These are phyloP conservation scores for Cicer chorassanicum DNA, from an alignment of 306 rosid species.

Conservation along the genomic window DNA sequence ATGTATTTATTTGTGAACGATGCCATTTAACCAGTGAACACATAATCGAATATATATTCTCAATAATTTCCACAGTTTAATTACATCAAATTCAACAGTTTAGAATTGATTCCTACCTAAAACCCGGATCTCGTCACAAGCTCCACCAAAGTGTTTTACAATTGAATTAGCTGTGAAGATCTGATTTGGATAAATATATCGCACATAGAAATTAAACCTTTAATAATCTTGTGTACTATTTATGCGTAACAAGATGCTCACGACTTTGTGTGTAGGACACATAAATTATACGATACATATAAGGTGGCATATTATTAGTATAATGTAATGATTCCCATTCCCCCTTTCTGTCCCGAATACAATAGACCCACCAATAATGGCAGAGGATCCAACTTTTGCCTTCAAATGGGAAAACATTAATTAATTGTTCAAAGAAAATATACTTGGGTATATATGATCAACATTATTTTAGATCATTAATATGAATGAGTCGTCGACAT, in stretches of 20 bases:
- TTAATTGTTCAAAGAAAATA: background rate
- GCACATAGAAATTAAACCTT: background rate
- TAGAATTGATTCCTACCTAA: constrained; percentile 6
- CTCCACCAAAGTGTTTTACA: background rate
- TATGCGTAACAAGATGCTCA: constrained; percentile 1
- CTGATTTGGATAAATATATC: background rate
- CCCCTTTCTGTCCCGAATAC: constrained; percentile 11
- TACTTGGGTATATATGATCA: background rate
- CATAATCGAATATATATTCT: constrained; percentile 12
- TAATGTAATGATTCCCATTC: constrained; percentile 33
- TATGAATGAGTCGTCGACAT: background rate
- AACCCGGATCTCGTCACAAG: background rate
- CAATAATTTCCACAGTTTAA: constrained; percentile 15
- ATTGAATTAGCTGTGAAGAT: background rate
- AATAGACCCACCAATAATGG: constrained; percentile 39
- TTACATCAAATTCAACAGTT: background rate
- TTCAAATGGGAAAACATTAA: background rate
- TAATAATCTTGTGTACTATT: background rate
- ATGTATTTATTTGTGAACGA: background rate
- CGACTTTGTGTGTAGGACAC: constrained; percentile 2
- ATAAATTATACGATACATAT: background rate
- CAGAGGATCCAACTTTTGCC: constrained; percentile 22
- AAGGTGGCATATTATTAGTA: background rate
- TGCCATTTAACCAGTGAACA: background rate
- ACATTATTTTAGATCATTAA: background rate